A percentile compares a stretch with the other conserved stretches of the same genome.
phyloP scores from a whole-genome alignment of 2,329 filamentous ascomycete genomes.

The Botrytis pseudocinerea region DNA sequence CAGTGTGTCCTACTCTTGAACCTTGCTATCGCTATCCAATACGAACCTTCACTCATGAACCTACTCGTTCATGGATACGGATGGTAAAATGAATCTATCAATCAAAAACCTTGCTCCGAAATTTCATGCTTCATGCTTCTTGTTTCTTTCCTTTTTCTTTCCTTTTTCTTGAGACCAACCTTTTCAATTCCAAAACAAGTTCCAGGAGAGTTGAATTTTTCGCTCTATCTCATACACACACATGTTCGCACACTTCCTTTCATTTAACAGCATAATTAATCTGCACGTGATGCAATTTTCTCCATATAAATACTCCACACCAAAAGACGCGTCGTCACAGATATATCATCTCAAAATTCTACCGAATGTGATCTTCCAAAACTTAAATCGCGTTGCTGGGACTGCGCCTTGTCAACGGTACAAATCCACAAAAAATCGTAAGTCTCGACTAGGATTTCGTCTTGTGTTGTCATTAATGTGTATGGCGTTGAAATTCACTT shows the following conservation, averaged over 20 bases:
- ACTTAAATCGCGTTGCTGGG: constrained; percentile 13
- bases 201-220: neutral
- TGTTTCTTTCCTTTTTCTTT: neutral
- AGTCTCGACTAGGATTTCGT: neutral
- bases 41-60: neutral
- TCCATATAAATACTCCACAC: constrained; percentile 1
- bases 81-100: neutral
- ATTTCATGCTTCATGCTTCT: neutral
- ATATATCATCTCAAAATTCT: constrained; percentile 16
- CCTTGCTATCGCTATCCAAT: neutral
- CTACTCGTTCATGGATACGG: neutral
- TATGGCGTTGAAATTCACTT: constrained; percentile 18
- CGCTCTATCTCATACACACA: neutral
- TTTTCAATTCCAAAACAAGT: neutral
- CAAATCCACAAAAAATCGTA: constrained; percentile 19
- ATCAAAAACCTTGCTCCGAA: neutral
- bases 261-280: neutral
- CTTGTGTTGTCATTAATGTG: constrained; percentile 16
- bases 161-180: neutral
- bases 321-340: constrained; percentile 20
- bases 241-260: neutral
- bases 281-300: constrained; percentile 9
- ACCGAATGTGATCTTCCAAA: constrained; percentile 6
- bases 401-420: constrained; percentile 21
- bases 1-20: neutral